phyloP scores from a whole-genome alignment of 2,329 filamentous ascomycete genomes.

The Fusarium lyarnte region DNA sequence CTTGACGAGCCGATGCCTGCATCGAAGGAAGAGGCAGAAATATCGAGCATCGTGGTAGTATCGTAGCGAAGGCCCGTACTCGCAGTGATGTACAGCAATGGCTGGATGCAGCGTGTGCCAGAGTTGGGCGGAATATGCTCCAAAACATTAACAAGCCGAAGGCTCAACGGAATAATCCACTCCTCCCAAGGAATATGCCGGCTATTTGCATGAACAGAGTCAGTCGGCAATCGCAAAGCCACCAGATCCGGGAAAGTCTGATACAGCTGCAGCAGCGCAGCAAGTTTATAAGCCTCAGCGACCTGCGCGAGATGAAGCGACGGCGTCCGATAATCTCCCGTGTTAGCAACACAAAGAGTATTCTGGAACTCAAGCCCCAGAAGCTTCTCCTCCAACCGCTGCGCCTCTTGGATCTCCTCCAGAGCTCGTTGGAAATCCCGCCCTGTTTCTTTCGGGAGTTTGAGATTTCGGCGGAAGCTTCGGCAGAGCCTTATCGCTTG shows the following conservation, averaged over 20 bases:
- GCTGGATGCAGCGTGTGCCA: slow-evolving; percentile 51
- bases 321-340: slow-evolving; percentile 46
- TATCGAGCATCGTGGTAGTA: slow-evolving; percentile 24
- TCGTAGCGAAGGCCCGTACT: slow-evolving; percentile 48
- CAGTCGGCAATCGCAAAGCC: slow-evolving; percentile 43
- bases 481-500: slow-evolving; percentile 50
- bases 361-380: slow-evolving; percentile 44
- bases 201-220: slow-evolving; percentile 29
- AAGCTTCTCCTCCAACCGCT: slow-evolving; percentile 48
- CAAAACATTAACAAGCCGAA: slow-evolving; percentile 47
- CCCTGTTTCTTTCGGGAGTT: slow-evolving; percentile 34
- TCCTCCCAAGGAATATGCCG: slow-evolving; percentile 47
- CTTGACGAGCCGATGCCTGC: neutral
- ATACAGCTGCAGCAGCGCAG: slow-evolving; percentile 52
- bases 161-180: slow-evolving; percentile 50
- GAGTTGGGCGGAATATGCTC: slow-evolving; percentile 49
- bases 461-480: slow-evolving; percentile 43
- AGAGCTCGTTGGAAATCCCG: slow-evolving; percentile 43
- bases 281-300: slow-evolving; percentile 53
- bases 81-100: slow-evolving; percentile 50
- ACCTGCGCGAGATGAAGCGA: slow-evolving; percentile 47
- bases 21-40: slow-evolving; percentile 24
- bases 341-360: slow-evolving; percentile 34
- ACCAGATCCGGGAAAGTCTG: slow-evolving; percentile 52
- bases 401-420: slow-evolving; percentile 42